phyloP scores from a whole-genome alignment of 1,139 yeast genomes.

The Pichia sp. region DNA sequence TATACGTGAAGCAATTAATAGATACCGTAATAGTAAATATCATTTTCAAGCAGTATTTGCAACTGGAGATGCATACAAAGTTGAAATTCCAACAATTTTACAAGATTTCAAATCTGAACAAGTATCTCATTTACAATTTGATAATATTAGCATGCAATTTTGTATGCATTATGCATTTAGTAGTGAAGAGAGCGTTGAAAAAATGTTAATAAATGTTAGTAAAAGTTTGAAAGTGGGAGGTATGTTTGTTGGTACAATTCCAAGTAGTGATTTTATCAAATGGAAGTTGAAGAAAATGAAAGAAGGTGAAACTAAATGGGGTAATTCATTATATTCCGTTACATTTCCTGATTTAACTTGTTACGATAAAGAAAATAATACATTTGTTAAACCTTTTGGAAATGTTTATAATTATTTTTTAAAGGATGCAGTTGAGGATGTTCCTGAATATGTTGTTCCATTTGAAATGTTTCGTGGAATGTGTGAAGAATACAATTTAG shows the following conservation, averaged over 20 bases:
- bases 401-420: slow-evolving; percentile 75
- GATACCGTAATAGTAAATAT: slow-evolving; percentile 53
- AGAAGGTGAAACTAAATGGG: slow-evolving; percentile 61
- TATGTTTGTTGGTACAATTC: slow-evolving; percentile 85
- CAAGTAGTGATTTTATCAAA: slow-evolving; percentile 79
- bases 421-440: slow-evolving; percentile 91
- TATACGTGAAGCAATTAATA: slow-evolving; percentile 71
- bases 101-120: slow-evolving; percentile 48
- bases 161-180: slow-evolving; percentile 94
- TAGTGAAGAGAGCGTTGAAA: slow-evolving; percentile 70
- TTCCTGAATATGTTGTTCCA: slow-evolving; percentile 97
- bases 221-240: slow-evolving; percentile 77
- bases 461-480: slow-evolving; percentile 77
- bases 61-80: slow-evolving; percentile 86
- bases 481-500: slow-evolving; percentile 78
- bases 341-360: slow-evolving; percentile 49
- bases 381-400: slow-evolving; percentile 73
- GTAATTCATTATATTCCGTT: slow-evolving; percentile 76
- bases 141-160: slow-evolving; percentile 83
- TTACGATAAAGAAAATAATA: slow-evolving; percentile 56
- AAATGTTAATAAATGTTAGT: slow-evolving; percentile 67
- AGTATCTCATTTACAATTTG: slow-evolving; percentile 62
- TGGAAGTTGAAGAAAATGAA: slow-evolving; percentile 49
- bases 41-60: slow-evolving; percentile 73
- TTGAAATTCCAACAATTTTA: slow-evolving; percentile 63